These are phyloP conservation scores for Phaeosphaeria sp. DNA, from an alignment of 2,329 filamentous ascomycete species.

Conservation along the genomic window DNA sequence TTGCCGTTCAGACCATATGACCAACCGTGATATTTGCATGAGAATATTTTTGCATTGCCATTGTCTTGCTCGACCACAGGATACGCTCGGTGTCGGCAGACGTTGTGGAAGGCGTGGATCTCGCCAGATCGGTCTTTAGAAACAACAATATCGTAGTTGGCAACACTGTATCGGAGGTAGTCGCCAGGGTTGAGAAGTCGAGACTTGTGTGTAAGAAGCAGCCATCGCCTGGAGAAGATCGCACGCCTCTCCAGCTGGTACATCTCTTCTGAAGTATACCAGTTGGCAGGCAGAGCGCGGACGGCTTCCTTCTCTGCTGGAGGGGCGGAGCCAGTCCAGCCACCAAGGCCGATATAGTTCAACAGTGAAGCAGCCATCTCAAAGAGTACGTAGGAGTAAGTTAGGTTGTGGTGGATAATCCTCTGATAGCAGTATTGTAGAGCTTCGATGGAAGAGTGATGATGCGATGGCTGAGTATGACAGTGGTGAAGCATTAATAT, in stretches of 20 bases:
- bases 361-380: conserved; percentile 35
- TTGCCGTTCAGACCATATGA: conserved; percentile 53
- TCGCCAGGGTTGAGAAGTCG: conserved; percentile 61
- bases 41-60: conserved; percentile 49
- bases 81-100: conserved; percentile 55
- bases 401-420: background rate
- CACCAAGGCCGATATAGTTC: conserved; percentile 35
- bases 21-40: conserved; percentile 57
- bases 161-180: conserved; percentile 59
- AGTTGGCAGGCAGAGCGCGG: conserved; percentile 51
- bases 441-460: background rate
- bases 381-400: background rate
- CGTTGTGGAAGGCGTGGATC: conserved; percentile 53
- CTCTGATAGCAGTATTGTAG: background rate
- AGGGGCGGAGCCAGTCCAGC: conserved; percentile 16
- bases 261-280: conserved; percentile 50
- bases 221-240: conserved; percentile 63
- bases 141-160: conserved; percentile 52
- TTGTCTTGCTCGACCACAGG: conserved; percentile 48
- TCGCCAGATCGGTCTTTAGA: conserved; percentile 46
- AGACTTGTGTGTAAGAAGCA: conserved; percentile 61
- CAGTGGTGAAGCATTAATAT: conserved; percentile 28
- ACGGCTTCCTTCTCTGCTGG: conserved; percentile 36
- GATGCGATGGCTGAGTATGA: conserved; percentile 2
- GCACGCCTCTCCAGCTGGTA: conserved; percentile 58